Evolutionary conservation across 2,329 filamentous ascomycete genomes (phyloP).

Genomic region (Fusarium pseudograminearum): DNA sequence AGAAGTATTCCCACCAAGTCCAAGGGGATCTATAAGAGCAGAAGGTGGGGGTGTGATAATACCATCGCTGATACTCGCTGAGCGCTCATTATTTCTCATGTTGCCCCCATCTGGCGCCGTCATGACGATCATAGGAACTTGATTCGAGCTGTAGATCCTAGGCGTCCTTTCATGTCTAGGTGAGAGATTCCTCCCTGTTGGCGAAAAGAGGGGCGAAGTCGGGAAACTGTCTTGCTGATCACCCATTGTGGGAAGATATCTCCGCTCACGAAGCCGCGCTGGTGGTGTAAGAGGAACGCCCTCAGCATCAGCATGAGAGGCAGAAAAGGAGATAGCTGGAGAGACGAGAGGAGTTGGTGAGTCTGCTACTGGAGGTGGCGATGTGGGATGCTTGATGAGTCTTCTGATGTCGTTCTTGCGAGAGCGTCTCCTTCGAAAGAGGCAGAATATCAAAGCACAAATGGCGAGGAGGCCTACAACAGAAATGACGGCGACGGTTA

Average conservation of each 20-base stretch:
- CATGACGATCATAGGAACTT: slow-evolving; percentile 37
- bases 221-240: slow-evolving; percentile 49
- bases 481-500: slow-evolving; percentile 60
- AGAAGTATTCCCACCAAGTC: slow-evolving; percentile 15
- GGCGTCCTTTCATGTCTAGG: slow-evolving; percentile 50
- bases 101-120: slow-evolving; percentile 26
- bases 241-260: slow-evolving; percentile 52
- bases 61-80: slow-evolving; percentile 9
- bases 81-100: slow-evolving; percentile 3
- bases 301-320: slow-evolving; percentile 37
- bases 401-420: slow-evolving; percentile 20
- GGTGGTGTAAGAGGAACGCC: slow-evolving; percentile 58
- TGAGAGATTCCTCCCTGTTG: slow-evolving; percentile 53
- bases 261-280: slow-evolving; percentile 61
- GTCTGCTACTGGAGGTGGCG: slow-evolving; percentile 45
- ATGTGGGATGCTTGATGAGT: slow-evolving; percentile 42
- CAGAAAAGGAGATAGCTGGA: slow-evolving; percentile 47
- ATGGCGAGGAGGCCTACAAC: slow-evolving; percentile 56
- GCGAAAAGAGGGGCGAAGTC: slow-evolving; percentile 54
- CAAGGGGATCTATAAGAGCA: slow-evolving; percentile 5
- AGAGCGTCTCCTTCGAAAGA: slow-evolving; percentile 50
- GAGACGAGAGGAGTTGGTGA: slow-evolving; percentile 59
- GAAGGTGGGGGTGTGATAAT: slow-evolving; percentile 22
- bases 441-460: slow-evolving; percentile 53
- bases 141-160: slow-evolving; percentile 24